A percentile compares a stretch with the other conserved stretches of the same genome.
Conservation (phyloP, 441 rosid species). For the Populus trichocarpa region DNA sequence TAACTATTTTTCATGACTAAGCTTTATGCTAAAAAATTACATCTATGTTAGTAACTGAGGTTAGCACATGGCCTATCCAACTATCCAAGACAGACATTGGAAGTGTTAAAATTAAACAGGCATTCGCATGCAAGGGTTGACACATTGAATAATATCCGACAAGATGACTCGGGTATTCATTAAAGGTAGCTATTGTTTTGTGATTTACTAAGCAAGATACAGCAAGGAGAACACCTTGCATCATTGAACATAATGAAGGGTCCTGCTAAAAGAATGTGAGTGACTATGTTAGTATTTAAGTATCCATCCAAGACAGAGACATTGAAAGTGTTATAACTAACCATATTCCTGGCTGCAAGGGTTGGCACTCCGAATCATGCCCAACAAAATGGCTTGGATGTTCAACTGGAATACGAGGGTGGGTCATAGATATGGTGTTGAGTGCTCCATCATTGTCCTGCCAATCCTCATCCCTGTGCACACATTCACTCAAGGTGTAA, state of each 20-base stretch:
- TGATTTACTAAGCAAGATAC: neutral
- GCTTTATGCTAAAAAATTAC: neutral
- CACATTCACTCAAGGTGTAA: neutral
- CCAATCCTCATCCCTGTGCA: slow-evolving; percentile 92
- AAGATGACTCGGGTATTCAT: neutral
- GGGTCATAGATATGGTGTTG: slow-evolving; percentile 91
- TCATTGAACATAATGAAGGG: too few species aligned
- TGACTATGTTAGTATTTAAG: neutral
- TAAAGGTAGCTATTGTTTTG: neutral
- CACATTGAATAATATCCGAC: neutral
- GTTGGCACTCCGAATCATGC: slow-evolving; percentile 61
- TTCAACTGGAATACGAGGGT: slow-evolving; percentile 79
- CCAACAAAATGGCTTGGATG: slow-evolving; percentile 56
- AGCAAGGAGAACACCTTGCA: too few species aligned
- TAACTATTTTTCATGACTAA: neutral
- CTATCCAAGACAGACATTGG: neutral
- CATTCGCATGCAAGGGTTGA: neutral
- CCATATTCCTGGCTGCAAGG: slow-evolving; percentile 85
- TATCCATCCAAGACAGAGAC: neutral
- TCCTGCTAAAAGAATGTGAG: neutral
- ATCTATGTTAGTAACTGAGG: neutral
- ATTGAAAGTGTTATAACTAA: slow-evolving; percentile 29
- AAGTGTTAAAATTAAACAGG: too few species aligned
- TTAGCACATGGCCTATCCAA: neutral
- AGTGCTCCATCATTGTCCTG: slow-evolving; percentile 92